Evolutionary conservation across 1,139 yeast genomes (phyloP).

Genomic region (Lodderomyces pseudojiufengensis): DNA sequence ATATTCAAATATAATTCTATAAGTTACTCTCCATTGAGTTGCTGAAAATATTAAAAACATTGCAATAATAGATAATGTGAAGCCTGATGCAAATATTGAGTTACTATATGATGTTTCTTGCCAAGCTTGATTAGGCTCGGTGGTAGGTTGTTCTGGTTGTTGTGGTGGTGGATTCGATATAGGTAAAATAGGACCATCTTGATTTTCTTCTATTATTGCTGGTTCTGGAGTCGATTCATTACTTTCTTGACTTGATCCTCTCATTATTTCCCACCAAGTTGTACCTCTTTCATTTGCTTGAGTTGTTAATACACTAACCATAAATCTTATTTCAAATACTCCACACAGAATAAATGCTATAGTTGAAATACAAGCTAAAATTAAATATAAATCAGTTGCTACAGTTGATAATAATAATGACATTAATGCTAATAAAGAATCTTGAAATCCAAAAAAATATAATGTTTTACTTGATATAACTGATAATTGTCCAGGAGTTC

Average conservation of each 20-base stretch:
- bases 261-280: conserved; percentile 60
- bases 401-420: conserved; percentile 59
- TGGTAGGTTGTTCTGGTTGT: conserved; percentile 9
- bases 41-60: conserved; percentile 58
- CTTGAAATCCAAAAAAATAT: conserved; percentile 69
- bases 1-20: conserved; percentile 59
- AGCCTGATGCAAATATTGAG: conserved; percentile 58
- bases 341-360: conserved; percentile 67
- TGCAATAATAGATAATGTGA: conserved; percentile 55
- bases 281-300: conserved; percentile 73
- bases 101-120: conserved; percentile 61
- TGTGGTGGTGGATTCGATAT: conserved; percentile 10
- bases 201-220: conserved; percentile 4
- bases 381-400: conserved; percentile 54
- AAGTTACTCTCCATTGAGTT: conserved; percentile 57
- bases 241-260: conserved; percentile 28
- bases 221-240: conserved; percentile 3
- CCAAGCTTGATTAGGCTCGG: conserved; percentile 13
- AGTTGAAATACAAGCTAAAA: conserved; percentile 68
- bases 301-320: conserved; percentile 63
- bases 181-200: conserved; percentile 13
- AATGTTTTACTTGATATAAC: conserved; percentile 33
- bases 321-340: conserved; percentile 63
- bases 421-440: conserved; percentile 63
- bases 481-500: conserved; percentile 73